phyloP scores from a whole-genome alignment of 352 stramenopile species.

The Phytopythium montanum region DNA sequence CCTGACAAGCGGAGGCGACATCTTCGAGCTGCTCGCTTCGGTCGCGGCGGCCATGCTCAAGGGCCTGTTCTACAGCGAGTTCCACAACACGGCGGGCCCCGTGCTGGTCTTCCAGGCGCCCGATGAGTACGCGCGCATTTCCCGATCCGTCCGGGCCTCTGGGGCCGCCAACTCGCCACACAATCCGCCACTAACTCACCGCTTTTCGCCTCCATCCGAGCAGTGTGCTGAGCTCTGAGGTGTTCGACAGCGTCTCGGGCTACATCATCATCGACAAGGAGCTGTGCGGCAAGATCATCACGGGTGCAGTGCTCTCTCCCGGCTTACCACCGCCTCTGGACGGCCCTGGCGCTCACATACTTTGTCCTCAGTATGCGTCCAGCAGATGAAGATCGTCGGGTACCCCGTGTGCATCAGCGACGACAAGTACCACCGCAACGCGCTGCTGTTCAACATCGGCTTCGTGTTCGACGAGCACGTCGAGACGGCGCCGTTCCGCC shows the following conservation, averaged over 20 bases:
- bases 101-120: constrained; percentile 90
- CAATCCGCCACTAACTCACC: not conserved
- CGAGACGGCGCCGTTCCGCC: constrained; percentile 73
- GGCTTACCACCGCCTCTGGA: not conserved
- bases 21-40: not conserved
- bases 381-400: constrained; percentile 83
- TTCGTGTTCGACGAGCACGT: constrained; percentile 84
- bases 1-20: not conserved
- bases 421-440: constrained; percentile 89
- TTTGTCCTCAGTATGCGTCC: constrained; percentile 38
- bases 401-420: constrained; percentile 88
- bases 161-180: not conserved
- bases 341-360: not conserved
- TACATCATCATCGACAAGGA: constrained; percentile 91
- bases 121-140: constrained; percentile 35
- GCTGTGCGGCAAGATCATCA: constrained; percentile 86
- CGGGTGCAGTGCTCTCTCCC: constrained; percentile 17
- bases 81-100: constrained; percentile 89
- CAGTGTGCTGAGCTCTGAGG: constrained; percentile 74
- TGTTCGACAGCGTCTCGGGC: constrained; percentile 83
- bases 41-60: constrained; percentile 51
- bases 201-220: not conserved
- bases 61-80: constrained; percentile 90
- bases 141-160: not conserved
- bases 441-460: constrained; percentile 88